Base-by-base conservation (phyloP, 352 stramenopile genomes). In the Detonula confervacea region DNA sequence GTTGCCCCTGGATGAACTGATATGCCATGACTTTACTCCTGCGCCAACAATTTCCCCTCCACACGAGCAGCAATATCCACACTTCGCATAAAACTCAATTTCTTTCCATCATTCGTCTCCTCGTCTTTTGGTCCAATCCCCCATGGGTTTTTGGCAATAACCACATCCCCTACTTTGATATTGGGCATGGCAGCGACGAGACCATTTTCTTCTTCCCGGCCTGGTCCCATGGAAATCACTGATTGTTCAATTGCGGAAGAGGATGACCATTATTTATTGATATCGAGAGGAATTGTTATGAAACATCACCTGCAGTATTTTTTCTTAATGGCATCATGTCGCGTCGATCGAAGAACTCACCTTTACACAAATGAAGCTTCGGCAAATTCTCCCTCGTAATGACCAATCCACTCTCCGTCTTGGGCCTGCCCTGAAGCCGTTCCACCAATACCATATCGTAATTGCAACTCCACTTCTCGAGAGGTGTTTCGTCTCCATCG, bases 81-180 rank as follows among this genome's bases (percentile, higher is more conserved):
- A 64, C 49, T 77, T 49, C 81, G 68, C 84, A 93, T 92, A 49
- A 90, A 94, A 76, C 78, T 90, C 18, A 93, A 78, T 76, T 94
- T 94, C 52, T 80, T 91, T 30, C 90, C 90, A 84, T 92, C 84
- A 11, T 75, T 52, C 22, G 86, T 87, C 71, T 93, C 87, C 70
- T 94, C 90, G 73, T 94, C 90, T 57, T 93, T 94, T 30, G 90
- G 90, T 60, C 90, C 90, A 57, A 94, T 94, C 37, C 90, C 89
- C 90, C 90, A 94, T 46, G 90, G 90, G 86, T 94, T 89, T 65
- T 94, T 94, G 3, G 87, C 84, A 76, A 93, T 84, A 1, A 94
- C 75, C 9, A 91, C 56, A 80, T 90, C 84, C 20, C 90, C 90
- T 0, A 80, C 60, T 83, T 91, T 67, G 18, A 94, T 83, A 60